These are phyloP conservation scores for Penicillium polonicum DNA, from an alignment of 2,329 filamentous ascomycete genomes.

Conservation along the genomic window DNA sequence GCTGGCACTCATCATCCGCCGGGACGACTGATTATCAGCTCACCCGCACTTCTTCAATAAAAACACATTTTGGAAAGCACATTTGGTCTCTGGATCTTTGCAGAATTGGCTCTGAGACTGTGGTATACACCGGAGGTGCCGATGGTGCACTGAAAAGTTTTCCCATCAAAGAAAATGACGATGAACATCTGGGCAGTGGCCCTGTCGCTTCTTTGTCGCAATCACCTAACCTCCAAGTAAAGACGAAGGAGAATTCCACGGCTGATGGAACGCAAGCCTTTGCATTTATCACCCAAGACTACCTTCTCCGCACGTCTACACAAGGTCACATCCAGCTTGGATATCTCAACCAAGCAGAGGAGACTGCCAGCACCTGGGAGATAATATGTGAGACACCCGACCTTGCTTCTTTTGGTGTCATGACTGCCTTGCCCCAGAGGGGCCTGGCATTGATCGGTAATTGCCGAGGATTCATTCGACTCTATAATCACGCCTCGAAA, in stretches of 20 bases:
- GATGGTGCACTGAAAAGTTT: conserved; percentile 63
- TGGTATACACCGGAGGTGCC: conserved; percentile 75
- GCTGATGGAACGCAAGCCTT: conserved; percentile 30
- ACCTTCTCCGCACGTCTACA: conserved; percentile 33
- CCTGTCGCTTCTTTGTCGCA: not conserved
- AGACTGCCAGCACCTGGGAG: conserved; percentile 28
- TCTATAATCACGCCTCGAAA: conserved; percentile 36
- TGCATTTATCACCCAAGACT: conserved; percentile 36
- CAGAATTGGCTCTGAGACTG: conserved; percentile 31
- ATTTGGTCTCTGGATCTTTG: conserved; percentile 70
- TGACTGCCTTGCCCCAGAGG: conserved; percentile 30
- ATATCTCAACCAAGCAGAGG: conserved; percentile 5
- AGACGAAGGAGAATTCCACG: conserved; percentile 5
- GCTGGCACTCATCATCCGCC: conserved; percentile 31
- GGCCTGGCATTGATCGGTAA: conserved; percentile 39
- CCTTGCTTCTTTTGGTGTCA: conserved; percentile 31
- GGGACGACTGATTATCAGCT: conserved; percentile 24
- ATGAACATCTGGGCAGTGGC: not conserved
- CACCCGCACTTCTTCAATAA: conserved; percentile 53
- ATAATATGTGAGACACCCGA: conserved; percentile 31
- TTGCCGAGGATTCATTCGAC: conserved; percentile 32
- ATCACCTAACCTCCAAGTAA: not conserved
- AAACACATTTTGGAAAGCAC: conserved; percentile 80
- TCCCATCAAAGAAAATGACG: conserved; percentile 16
- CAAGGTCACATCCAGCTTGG: conserved; percentile 37